Evolutionary conservation across 805 yeast genomes (phyloP).

Genomic region (Groenewaldozyma tartarivorans): DNA sequence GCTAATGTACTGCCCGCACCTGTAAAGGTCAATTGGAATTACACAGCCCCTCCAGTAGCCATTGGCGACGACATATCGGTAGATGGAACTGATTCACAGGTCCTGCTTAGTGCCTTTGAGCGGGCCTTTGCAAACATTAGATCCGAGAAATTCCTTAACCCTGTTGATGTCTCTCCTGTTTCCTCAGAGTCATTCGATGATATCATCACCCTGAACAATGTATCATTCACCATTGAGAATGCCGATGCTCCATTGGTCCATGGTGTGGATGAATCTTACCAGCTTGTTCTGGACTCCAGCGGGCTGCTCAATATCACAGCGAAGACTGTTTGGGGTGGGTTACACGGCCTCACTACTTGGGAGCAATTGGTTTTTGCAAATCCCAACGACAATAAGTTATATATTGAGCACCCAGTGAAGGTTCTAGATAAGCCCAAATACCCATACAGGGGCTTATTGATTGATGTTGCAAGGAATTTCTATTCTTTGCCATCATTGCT

Average conservation of each 20-base stretch:
- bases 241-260: neutral
- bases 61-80: neutral
- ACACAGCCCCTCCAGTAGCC: neutral
- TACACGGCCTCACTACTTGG: constrained; percentile 33
- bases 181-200: no score
- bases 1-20: neutral
- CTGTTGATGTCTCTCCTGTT: no score
- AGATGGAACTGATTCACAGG: neutral
- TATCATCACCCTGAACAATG: no score
- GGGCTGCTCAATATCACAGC: constrained; percentile 18
- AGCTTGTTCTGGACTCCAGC: neutral
- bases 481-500: constrained; percentile 21
- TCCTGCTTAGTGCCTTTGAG: no score
- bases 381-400: constrained; percentile 13
- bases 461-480: constrained; percentile 34
- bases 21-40: neutral
- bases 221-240: neutral
- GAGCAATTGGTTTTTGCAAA: constrained; percentile 28
- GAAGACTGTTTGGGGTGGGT: constrained; percentile 34
- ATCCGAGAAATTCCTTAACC: no score
- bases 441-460: constrained; percentile 32
- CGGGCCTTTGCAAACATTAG: no score
- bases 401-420: constrained; percentile 28
- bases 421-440: constrained; percentile 30
- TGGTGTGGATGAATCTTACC: neutral